Base-by-base conservation (phyloP, 352 stramenopile genomes). In the Phytophthora pisi region DNA sequence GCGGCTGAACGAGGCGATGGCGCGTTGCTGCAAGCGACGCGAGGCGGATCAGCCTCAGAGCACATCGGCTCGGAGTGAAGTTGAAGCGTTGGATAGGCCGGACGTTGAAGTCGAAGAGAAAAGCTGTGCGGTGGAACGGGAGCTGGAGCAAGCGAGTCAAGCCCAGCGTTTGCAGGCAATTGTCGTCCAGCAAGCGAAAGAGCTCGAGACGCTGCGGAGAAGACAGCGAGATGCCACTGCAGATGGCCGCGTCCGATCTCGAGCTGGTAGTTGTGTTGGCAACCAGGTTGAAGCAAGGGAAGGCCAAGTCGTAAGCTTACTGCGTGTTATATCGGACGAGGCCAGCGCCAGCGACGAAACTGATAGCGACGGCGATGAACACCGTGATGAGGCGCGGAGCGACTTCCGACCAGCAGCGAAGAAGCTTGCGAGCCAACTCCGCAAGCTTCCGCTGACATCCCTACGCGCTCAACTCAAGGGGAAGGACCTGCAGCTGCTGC, bases 101-200 rank as follows among this genome's bases (percentile, higher is more conserved):
- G 28, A 26, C 5, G 24, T 16, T 11, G 7, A 51, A 3, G 18
- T 18, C 20, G 15, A 46, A 7, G 15, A 38, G 4, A 24, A 28
- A 13, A 24, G 36, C 5, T 24, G 45, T 20, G 26, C 26, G 7
- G 20, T 13, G 13, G 28, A 49, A 10, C 26, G 47, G 16, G 42
- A 57, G 6, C 50, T 68, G 7, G 28, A 31, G 28, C 28, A 31
- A 15, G 11, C 36, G 15, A 42, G 28, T 3, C 54, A 69, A 6
- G 38, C 75, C 6, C 24, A 72, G 15, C 68, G 53, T 4, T 55
- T 89, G 2, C 75, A 85, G 15, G 47, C 40, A 0, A 78, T 81
- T n/a, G 59, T 85, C 16, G 56, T 84, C 5, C 57, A 82, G 51
- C 80, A 85, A 55, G 64, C 70, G 6, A 63, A 70, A n/a, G 70